Percentiles rank a stretch among this genome's conserved stretches.
Conservation (phyloP, 805 yeast genomes). For the Candida alai region DNA sequence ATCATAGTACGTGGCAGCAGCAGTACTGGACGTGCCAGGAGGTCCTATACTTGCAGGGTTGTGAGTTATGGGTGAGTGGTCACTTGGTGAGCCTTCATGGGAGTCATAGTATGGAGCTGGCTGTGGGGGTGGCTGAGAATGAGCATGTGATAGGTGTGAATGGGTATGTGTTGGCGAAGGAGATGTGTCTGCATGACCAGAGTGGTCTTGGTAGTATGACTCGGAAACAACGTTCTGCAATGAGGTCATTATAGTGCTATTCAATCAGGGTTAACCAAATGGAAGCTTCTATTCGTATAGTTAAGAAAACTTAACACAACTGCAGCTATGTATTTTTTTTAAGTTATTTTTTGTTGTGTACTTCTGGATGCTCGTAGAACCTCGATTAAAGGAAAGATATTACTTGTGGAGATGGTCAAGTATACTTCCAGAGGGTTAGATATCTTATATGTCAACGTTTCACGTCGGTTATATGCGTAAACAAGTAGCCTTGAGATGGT, state of each 20-base stretch:
- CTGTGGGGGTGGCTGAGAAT: constrained; percentile 1
- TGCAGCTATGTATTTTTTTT: constrained; percentile 1
- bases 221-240: constrained; percentile 25
- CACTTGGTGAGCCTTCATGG: constrained; percentile 2
- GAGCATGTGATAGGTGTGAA: background rate
- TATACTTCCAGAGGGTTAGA: background rate
- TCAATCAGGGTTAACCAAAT: background rate
- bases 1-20: constrained; percentile 6
- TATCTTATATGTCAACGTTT: background rate
- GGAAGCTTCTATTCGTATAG: background rate
- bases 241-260: constrained; percentile 21
- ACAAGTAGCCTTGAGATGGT: no score
- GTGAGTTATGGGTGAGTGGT: no score
- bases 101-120: background rate
- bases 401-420: no score
- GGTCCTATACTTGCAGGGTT: no score
- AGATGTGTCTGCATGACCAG: background rate
- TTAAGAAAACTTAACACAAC: no score
- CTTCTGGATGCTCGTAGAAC: no score
- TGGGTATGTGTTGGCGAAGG: background rate
- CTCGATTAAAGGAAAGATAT: no score
- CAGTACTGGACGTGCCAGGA: no score
- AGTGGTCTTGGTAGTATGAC: constrained; percentile 24
- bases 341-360: no score
- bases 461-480: background rate